Base-by-base conservation (phyloP, 306 rosid species). In the Vigna reflexopilosa region DNA sequence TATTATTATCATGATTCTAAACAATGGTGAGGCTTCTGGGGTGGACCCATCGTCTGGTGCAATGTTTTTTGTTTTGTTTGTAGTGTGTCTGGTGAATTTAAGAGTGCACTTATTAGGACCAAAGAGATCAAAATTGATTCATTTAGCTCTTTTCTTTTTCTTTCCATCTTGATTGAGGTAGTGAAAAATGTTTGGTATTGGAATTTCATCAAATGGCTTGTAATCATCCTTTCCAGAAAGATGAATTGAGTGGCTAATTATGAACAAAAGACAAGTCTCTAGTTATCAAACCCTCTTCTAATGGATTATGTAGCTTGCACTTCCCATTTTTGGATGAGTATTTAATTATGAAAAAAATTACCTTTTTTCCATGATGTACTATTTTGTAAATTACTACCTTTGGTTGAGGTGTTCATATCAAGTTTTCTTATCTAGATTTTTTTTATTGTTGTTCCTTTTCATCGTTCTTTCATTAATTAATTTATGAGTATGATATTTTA, bases 21-120 rank as follows among this genome's bases (percentile, higher is more conserved):
- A 62, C 22, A 32, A 19, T 4, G 22, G 66, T 28, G 42, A 62
- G 67, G 24, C 11, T 13, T 42, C 11, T 34, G 65, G 65, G 63
- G 67, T 57, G 65, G 80, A 70, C 1, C 76, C 76, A 69, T 34
- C 7, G 6, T 47, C 36, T 30, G 1, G 24, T 30, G 22, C 78
- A 16, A 44, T 64, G 52, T 72, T 26, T 63, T 80, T 24, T 28
- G 66, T 59, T 61, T 61, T 65, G 30, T 72, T 57, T 81, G 34
- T 80, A 14, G 22, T 66, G 22, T 66, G 69, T 24, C 16, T 20
- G 66, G 45, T 52, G 66, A 66, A 50, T 50, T 16, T 8, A 50
- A 54, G 66, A 55, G 34, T 17, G 63, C 34, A 32, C 52, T 64
- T 19, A 2, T 13, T 22, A n/a, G 63, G 59, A 40, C 52, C 34